Evolutionary conservation across 208 protist species (phyloP), one percentile per base, ranked within the genome.

Genomic region (Herpetomonas tarakana): DNA sequence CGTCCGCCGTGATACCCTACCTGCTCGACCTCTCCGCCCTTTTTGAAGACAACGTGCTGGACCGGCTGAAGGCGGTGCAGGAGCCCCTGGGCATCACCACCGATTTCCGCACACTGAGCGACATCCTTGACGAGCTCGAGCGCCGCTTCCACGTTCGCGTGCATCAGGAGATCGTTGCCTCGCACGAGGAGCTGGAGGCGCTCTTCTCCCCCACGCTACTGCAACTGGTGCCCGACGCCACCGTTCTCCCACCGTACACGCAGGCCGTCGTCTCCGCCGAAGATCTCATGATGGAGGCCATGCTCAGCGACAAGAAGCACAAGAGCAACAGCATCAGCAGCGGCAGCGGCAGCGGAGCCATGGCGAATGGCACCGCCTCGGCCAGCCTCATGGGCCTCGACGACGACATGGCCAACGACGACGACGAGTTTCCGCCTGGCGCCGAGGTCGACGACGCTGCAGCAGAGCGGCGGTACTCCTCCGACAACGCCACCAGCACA

Each of bases 151-250:
- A 71, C 6, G 74, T 93, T 29, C 64, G 62, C 3, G 87, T 93
- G n/a, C 72, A 73, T 54, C 87, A 93, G 28, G 81, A 88, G 26
- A 67, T 93, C 29, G 62, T 87, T 9, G 70, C 81, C 27, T 79
- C 87, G 2, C 74, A 77, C 21, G 83, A 86, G 25, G 87, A 93
- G 54, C 58, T 93, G 0, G 83, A 89, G 72, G 71, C 81, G 3
- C 69, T 93, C 26, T 72, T 93, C 60, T 90, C 87, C 22, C 78
- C 87, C 0, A 93, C 87, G 38, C 68, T 93, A 45, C 71, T 89
- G 62, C 87, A 91, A 57, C 77, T 93, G 18, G 78, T 93, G 44
- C 87, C 87, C 9, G 87, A 93, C 54, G 76, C 87, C 11, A 93
- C 83, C 21, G 68, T 86, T 58, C 68, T 93, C 49, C 87, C 83